These are phyloP conservation scores for Rhamnella rubrinervis DNA, from an alignment of 331 rosid genomes.

Conservation along the genomic window DNA sequence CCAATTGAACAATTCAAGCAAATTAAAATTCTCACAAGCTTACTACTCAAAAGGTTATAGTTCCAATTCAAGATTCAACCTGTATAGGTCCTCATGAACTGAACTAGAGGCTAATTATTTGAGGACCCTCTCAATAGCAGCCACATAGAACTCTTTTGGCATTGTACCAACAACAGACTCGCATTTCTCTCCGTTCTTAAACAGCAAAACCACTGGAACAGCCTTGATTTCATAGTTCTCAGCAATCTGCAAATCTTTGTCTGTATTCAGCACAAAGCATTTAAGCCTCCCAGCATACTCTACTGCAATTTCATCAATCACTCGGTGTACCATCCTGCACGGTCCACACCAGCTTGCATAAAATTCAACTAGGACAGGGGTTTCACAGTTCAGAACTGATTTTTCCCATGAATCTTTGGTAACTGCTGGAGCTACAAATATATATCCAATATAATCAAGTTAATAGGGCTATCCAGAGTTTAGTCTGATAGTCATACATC, in stretches of 20 bases:
- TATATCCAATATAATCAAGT: slow-evolving; percentile 19
- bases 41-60: neutral
- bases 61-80: slow-evolving; percentile 12
- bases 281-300: slow-evolving; percentile 78
- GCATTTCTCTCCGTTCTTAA: slow-evolving; percentile 74
- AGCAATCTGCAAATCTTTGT: slow-evolving; percentile 61
- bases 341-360: slow-evolving; percentile 98
- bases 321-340: slow-evolving; percentile 84
- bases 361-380: slow-evolving; percentile 84
- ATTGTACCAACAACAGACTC: slow-evolving; percentile 81
- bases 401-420: slow-evolving; percentile 69
- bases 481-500: neutral
- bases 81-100: neutral
- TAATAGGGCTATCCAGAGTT: slow-evolving; percentile 9
- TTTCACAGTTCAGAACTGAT: slow-evolving; percentile 54
- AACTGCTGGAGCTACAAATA: slow-evolving; percentile 53
- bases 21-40: too few species aligned
- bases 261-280: slow-evolving; percentile 76
- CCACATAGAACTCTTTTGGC: slow-evolving; percentile 90
- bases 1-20: too few species aligned
- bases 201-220: slow-evolving; percentile 84
- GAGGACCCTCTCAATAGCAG: slow-evolving; percentile 79
- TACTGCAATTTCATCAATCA: slow-evolving; percentile 67
- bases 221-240: slow-evolving; percentile 82
- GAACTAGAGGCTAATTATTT: slow-evolving; percentile 33